Evolutionary conservation across 1,284 basidiomycete species (phyloP).

Genomic region (Ceraceosorus guamensis): DNA sequence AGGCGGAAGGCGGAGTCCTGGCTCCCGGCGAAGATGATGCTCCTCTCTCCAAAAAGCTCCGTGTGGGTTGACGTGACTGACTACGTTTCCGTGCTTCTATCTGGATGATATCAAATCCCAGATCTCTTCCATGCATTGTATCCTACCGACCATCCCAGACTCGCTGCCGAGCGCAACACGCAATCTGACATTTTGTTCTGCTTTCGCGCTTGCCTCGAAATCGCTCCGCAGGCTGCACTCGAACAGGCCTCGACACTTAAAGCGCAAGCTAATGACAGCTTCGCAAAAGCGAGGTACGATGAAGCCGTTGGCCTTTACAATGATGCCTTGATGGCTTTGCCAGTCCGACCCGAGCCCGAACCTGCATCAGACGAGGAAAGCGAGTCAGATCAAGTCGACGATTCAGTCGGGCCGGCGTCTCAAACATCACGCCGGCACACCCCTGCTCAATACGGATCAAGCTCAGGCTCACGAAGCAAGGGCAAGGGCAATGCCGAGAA

Average conservation of each 20-base stretch:
- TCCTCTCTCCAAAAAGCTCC: constrained; percentile 2
- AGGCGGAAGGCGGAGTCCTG: no score
- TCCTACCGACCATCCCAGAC: no score
- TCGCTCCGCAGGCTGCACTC: constrained; percentile 4
- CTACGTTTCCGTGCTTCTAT: background rate
- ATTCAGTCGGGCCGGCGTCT: no score
- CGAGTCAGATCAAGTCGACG: constrained; percentile 1
- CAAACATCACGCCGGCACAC: no score
- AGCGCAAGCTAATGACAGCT: constrained; percentile 23
- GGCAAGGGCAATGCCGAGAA: background rate
- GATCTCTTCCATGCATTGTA: background rate
- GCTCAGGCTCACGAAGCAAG: background rate
- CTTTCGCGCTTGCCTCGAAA: no score
- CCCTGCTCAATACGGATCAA: no score
- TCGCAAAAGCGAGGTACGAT: constrained; percentile 20
- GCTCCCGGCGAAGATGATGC: background rate
- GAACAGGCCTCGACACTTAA: constrained; percentile 25
- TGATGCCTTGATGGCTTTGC: constrained; percentile 24
- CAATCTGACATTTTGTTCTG: no score
- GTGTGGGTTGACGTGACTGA: constrained; percentile 10
- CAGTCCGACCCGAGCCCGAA: constrained; percentile 9
- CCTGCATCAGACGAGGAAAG: no score
- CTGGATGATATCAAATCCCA: background rate
- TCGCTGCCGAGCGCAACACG: no score
- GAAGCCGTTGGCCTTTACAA: constrained; percentile 24